Base-by-base conservation (phyloP, 1,284 basidiomycete genomes). In the Pisolithus thermaeus region DNA sequence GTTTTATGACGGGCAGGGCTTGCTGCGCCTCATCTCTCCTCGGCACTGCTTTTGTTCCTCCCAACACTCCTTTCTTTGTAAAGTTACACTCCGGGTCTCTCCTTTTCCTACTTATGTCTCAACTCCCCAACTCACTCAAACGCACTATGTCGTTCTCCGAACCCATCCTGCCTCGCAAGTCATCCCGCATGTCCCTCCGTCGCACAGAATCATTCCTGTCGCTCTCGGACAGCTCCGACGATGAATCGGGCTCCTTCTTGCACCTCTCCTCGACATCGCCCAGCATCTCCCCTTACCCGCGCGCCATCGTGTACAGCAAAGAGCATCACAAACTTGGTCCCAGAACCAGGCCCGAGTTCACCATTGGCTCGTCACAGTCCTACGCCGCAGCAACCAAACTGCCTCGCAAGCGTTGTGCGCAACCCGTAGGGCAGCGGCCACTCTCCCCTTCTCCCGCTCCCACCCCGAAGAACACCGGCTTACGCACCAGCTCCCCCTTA, bases 121-220 rank as follows among this genome's bases (percentile, higher is more conserved):
- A 54, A 32, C 36, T 49, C 57, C 23, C 53, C 41, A 54, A 57
- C 43, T 49, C 65, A 46, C 68, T 71, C 53, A 76, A 77, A 54
- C 73, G 75, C 52, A 71, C 72, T 3, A 67, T 68, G 6, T 73
- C 75, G 32, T 75, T 73, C 57, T 66, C 62, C 18, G 66, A 60
- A 2, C 30, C 28, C 6, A 9, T 65, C 3, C 61, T 67, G 7
- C 69, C 71, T 2, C 55, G 63, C 37, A 73, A 77, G 63, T 55
- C 67, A 32, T 65, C 65, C n/a, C 67, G 72, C 51, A 66, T 63
- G 54, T 63, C 67, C 39, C 65, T 76, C 30, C 70, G 68, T 46
- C 71, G 75, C n/a, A 71, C 73, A 23, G 70, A 75, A 52, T 69
- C 74, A 5, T 67, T 69, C 51, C 57, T 73, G 47, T 59, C 61